Conservation (phyloP, 805 yeast genomes). For the Lipomyces yamadae region DNA sequence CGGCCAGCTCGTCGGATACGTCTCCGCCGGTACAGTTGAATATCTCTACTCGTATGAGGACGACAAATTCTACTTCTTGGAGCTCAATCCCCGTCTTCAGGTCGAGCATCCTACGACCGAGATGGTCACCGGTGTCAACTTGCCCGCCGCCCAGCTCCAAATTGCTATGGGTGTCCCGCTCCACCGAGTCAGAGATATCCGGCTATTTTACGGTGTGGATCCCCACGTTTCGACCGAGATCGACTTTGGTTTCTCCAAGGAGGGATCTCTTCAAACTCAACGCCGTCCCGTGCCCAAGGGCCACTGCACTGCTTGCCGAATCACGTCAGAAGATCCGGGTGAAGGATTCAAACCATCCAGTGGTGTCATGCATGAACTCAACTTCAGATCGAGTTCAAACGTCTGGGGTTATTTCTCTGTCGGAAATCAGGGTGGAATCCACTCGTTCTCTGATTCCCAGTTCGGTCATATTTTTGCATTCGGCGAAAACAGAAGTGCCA, state of each 20-base stretch:
- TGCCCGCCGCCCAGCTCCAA: conserved; percentile 98
- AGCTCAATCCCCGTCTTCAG: conserved; percentile 96
- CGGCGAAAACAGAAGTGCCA: conserved; percentile 97
- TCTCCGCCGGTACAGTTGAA: conserved; percentile 99
- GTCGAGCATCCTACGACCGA: conserved; percentile 99
- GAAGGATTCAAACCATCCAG: conserved; percentile 99
- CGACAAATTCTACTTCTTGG: conserved; percentile 93
- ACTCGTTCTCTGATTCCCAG: conserved; percentile 97
- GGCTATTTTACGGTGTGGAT: conserved; percentile 91
- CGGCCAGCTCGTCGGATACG: conserved; percentile 96
- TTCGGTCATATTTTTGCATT: conserved; percentile 99
- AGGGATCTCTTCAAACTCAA: conserved; percentile 74
- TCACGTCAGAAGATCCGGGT: conserved; percentile 98
- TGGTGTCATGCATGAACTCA: conserved; percentile 94
- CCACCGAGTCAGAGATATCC: conserved; percentile 90
- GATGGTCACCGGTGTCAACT: conserved; percentile 97
- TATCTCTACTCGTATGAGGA: conserved; percentile 93
- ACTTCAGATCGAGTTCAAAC: conserved; percentile 94
- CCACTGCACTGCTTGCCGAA: conserved; percentile 98
- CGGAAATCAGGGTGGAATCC: conserved; percentile 94
- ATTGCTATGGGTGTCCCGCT: conserved; percentile 99
- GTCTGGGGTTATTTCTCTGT: conserved; percentile 99
- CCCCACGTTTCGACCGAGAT: conserved; percentile 90
- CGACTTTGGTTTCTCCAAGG: conserved; percentile 84
- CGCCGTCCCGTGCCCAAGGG: conserved; percentile 96